Evolutionary conservation across 305 asterid genomes (phyloP).

Genomic region (Stenogyne calaminthoides): DNA sequence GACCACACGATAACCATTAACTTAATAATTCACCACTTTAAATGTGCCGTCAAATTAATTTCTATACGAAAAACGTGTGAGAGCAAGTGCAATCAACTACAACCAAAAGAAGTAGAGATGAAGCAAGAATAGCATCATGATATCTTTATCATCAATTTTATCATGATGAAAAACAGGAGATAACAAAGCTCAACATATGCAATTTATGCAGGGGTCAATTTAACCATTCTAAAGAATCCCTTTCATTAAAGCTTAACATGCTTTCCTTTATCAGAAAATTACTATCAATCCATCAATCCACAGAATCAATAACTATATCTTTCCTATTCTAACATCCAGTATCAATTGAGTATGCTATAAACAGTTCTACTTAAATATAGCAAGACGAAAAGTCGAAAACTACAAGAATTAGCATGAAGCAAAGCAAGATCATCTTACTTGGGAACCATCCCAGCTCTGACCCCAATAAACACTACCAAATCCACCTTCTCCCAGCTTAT

Average conservation of each 20-base stretch:
- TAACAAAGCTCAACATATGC: conserved; percentile 5
- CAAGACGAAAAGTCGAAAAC: neutral
- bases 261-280: conserved; percentile 5
- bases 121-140: neutral
- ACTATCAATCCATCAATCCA: neutral
- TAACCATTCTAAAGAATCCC: neutral
- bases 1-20: neutral
- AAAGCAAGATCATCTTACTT: conserved; percentile 48
- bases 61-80: neutral
- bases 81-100: conserved; percentile 3
- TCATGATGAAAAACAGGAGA: conserved; percentile 18
- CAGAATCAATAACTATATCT: neutral
- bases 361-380: neutral
- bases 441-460: conserved; percentile 98
- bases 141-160: conserved; percentile 2
- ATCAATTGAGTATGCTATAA: conserved; percentile 10
- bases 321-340: neutral
- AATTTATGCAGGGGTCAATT: neutral
- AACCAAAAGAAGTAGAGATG: conserved; percentile 5
- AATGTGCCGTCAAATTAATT: neutral
- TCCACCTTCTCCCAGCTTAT: conserved; percentile 99
- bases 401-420: neutral
- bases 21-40: neutral
- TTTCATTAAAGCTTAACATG: conserved; percentile 2
- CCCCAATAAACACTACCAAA: conserved; percentile 99